These are phyloP conservation scores for Emericellopsis atlantica DNA, from an alignment of 2,329 filamentous ascomycete genomes.

Conservation along the genomic window DNA sequence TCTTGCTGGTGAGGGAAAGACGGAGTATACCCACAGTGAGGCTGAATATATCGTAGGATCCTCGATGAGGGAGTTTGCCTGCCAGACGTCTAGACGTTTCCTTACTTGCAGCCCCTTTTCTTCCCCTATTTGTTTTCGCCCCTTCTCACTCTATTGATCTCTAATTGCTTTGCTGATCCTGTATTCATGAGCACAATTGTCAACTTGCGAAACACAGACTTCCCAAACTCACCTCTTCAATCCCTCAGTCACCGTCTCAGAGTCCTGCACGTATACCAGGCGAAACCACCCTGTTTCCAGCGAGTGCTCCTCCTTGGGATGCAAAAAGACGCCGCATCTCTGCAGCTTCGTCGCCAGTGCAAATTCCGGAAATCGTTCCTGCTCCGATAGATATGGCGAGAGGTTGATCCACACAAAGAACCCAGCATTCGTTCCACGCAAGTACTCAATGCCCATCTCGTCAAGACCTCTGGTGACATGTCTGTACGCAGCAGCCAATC, in stretches of 20 bases:
- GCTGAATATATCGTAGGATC: too few species aligned
- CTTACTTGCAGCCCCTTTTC: too few species aligned
- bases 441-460: conserved; percentile 27
- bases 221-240: conserved; percentile 16
- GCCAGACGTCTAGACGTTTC: too few species aligned
- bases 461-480: conserved; percentile 23
- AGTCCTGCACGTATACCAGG: conserved; percentile 34
- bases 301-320: conserved; percentile 31
- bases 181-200: too few species aligned
- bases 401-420: conserved; percentile 46
- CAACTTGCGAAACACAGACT: background rate
- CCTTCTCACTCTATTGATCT: too few species aligned
- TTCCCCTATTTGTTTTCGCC: too few species aligned
- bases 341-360: conserved; percentile 27
- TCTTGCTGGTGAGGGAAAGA: too few species aligned
- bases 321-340: conserved; percentile 35
- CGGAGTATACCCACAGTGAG: too few species aligned
- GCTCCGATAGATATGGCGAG: conserved; percentile 23
- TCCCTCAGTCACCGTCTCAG: conserved; percentile 20
- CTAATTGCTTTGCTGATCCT: too few species aligned
- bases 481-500: conserved; percentile 25
- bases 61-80: too few species aligned
- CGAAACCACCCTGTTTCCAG: conserved; percentile 38
- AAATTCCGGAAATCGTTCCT: conserved; percentile 25
- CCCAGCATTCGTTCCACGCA: conserved; percentile 35